Base-by-base conservation (phyloP, 1,284 basidiomycete genomes). In the Termitomyces sp. region DNA sequence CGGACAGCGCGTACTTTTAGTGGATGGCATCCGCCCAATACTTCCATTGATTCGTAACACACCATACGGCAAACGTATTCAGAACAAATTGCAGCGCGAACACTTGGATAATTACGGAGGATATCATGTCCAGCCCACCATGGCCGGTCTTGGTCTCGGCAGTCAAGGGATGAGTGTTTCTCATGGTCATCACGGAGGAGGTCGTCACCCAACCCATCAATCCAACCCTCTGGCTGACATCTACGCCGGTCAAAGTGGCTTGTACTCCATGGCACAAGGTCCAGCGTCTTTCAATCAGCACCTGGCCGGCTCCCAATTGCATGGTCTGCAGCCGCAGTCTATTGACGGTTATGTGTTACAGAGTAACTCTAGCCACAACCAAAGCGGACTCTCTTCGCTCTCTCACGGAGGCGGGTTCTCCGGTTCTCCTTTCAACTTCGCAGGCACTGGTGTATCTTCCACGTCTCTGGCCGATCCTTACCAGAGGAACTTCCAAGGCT, bases 41-140 rank as follows among this genome's bases (percentile, higher is more conserved):
- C 80, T 98, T 30, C 94, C 93, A 2, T 81, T 97, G 60, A 97
- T 98, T 67, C 89, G 94, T 65, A 98, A 97, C 74, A 98, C 94
- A 4, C 94, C 94, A 3, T 98, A 98, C 66, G 94, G 94, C 65
- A 98, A 98, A 78, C 88, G 95, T 52, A 98, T 98, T 65, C 94
- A 97, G 73, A 94, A 93, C 77, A 97, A 97, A 75, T 78, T 98
- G 54, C 93, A 96, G 71, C 90, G 93, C 54, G 92, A 95, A 74
- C 90, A 93, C 68, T 79, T 86, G 73, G 89, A 91, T 62, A 82
- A 79, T 61, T 87, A 78, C 60, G 80, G 73, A 48, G 77, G 78
- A 42, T 81, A 79, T 64, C 77, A 81, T 59, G 79, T 77, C 62
- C 86, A 84, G 64, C 81, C 81, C 59, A 71, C 75, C n/a, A 73